These are phyloP conservation scores for Postia placenta DNA, from an alignment of 768 basidiomycete species.

Conservation along the genomic window DNA sequence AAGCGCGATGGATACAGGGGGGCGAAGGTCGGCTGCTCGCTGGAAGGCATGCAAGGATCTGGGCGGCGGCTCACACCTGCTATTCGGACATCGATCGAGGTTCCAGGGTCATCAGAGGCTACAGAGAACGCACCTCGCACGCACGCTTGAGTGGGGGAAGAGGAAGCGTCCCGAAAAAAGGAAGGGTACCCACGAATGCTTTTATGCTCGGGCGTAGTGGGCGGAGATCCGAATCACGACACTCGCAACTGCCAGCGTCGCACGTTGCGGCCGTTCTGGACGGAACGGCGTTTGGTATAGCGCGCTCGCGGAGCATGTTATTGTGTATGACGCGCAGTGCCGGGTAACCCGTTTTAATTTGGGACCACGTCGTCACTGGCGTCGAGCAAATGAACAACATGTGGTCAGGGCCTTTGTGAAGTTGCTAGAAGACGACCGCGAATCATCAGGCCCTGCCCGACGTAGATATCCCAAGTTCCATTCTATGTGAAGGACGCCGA, in stretches of 20 bases:
- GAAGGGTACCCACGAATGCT: conserved; percentile 5
- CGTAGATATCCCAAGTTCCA: no score
- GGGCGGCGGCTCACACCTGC: not conserved
- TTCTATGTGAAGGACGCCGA: no score
- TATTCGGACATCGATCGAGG: not conserved
- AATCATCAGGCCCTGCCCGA: no score
- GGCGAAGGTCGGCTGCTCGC: conserved; percentile 45
- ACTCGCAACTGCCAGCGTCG: conserved; percentile 2
- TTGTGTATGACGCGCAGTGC: no score
- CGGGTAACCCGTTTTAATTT: no score
- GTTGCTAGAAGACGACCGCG: no score
- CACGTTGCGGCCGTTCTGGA: not conserved
- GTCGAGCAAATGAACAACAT: no score
- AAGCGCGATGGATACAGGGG: conserved; percentile 71
- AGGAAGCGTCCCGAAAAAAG: conserved; percentile 6
- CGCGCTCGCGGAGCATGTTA: no score
- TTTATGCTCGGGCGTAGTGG: conserved; percentile 5
- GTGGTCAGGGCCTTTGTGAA: no score
- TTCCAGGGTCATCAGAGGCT: not conserved
- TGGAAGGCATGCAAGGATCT: conserved; percentile 35
- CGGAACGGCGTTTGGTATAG: no score
- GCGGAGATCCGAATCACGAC: conserved; percentile 19
- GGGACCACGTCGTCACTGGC: no score
- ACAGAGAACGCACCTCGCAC: not conserved
- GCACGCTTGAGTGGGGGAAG: conserved; percentile 10